phyloP scores from a whole-genome alignment of 768 basidiomycete species.

The Trametes cinnabarina region DNA sequence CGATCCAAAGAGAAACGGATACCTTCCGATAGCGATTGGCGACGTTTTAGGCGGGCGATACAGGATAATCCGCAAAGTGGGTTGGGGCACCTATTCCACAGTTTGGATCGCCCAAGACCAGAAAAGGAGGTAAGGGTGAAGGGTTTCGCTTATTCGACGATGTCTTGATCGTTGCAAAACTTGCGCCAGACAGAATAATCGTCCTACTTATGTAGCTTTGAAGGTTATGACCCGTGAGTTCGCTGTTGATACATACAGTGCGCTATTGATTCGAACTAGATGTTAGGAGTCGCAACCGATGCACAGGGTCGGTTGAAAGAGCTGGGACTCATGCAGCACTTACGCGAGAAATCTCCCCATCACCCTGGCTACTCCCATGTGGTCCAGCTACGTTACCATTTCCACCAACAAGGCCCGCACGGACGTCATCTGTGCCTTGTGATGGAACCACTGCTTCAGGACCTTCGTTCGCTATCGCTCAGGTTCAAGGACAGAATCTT shows the following conservation, averaged over 20 bases:
- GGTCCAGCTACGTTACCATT: neutral
- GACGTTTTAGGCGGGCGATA: constrained; percentile 45
- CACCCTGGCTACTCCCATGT: neutral
- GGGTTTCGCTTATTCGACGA: no score
- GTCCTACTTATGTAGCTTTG: neutral
- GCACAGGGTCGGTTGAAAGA: neutral
- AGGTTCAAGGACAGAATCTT: neutral
- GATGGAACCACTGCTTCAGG: constrained; percentile 5
- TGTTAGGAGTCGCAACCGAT: neutral
- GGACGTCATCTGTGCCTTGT: constrained; percentile 6
- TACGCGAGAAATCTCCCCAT: neutral
- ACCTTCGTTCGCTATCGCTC: neutral
- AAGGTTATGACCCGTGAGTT: neutral
- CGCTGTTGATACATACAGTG: neutral
- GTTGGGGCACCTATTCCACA: constrained; percentile 49
- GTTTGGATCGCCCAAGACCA: constrained; percentile 43
- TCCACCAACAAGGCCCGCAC: neutral
- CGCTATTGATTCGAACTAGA: neutral
- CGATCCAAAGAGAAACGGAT: constrained; percentile 18
- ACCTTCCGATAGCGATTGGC: constrained; percentile 40
- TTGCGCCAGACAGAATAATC: neutral
- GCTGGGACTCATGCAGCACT: neutral
- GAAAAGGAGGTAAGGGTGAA: no score
- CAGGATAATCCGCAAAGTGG: constrained; percentile 53
- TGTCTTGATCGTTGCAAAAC: no score